phyloP scores from a whole-genome alignment of 257 asterid species.

The Cynanchum wilfordii region DNA sequence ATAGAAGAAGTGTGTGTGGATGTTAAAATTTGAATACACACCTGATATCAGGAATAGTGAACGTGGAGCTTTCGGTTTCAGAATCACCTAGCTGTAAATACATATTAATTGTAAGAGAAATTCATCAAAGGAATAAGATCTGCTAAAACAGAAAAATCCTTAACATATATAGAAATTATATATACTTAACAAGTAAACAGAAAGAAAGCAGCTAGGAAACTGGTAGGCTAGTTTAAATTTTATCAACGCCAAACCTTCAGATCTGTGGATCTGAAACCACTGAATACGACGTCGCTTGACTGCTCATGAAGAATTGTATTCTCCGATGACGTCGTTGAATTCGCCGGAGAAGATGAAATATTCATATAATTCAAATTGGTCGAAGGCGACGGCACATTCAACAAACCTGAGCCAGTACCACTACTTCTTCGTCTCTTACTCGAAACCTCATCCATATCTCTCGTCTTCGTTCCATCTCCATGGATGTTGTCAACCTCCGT shows the following conservation, averaged over 20 bases:
- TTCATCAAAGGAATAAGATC: not conserved
- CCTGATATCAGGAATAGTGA: slow-evolving; percentile 46
- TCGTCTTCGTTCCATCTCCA: slow-evolving; percentile 8
- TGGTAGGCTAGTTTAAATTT: slow-evolving; percentile 17
- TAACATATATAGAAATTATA: not conserved
- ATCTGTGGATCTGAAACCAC: slow-evolving; percentile 43
- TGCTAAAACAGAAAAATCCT: not conserved
- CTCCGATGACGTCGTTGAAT: slow-evolving; percentile 33
- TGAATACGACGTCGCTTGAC: slow-evolving; percentile 28
- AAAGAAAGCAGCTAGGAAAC: not conserved
- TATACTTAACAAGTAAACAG: too few species aligned
- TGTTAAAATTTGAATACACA: slow-evolving; percentile 17
- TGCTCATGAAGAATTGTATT: slow-evolving; percentile 21
- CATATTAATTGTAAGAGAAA: slow-evolving; percentile 28
- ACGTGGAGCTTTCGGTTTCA: slow-evolving; percentile 47
- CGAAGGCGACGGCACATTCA: slow-evolving; percentile 19
- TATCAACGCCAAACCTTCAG: slow-evolving; percentile 49
- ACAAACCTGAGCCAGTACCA: slow-evolving; percentile 17
- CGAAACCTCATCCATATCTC: slow-evolving; percentile 37
- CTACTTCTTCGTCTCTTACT: slow-evolving; percentile 53
- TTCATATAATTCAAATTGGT: slow-evolving; percentile 20
- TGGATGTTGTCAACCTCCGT: slow-evolving; percentile 7
- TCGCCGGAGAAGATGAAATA: slow-evolving; percentile 35
- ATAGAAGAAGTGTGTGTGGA: not conserved
- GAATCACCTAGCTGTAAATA: slow-evolving; percentile 45